Evolutionary conservation across 2,329 filamentous ascomycete genomes (phyloP).

Genomic region (Pestalotiopsis sp.): DNA sequence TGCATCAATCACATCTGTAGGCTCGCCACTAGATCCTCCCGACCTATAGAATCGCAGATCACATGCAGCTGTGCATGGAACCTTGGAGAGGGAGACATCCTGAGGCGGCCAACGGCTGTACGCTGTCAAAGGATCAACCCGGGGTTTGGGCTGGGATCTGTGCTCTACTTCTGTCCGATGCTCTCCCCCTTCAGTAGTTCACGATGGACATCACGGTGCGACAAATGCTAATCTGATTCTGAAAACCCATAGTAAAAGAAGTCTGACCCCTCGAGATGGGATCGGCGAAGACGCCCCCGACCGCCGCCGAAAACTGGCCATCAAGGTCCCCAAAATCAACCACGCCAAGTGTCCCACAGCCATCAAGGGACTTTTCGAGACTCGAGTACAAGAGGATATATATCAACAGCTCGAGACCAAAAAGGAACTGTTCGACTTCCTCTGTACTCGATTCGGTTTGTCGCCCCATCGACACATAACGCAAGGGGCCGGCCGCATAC

Average conservation of each 20-base stretch:
- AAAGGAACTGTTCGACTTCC: background rate
- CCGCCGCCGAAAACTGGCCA: background rate
- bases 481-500: background rate
- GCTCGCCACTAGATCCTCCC: background rate
- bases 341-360: background rate
- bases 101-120: background rate
- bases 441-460: background rate
- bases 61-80: conserved; percentile 17
- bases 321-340: conserved; percentile 1
- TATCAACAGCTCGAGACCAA: background rate
- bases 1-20: background rate
- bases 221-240: background rate
- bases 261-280: background rate
- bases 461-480: background rate
- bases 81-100: background rate
- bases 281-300: background rate
- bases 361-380: conserved; percentile 5
- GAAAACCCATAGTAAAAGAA: background rate
- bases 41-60: background rate
- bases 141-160: background rate
- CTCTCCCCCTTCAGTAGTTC: background rate
- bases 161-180: background rate
- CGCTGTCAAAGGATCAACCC: background rate
- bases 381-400: background rate
- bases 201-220: background rate